phyloP scores from a whole-genome alignment of 1,284 basidiomycete species.

The Cryptococcus sp. region DNA sequence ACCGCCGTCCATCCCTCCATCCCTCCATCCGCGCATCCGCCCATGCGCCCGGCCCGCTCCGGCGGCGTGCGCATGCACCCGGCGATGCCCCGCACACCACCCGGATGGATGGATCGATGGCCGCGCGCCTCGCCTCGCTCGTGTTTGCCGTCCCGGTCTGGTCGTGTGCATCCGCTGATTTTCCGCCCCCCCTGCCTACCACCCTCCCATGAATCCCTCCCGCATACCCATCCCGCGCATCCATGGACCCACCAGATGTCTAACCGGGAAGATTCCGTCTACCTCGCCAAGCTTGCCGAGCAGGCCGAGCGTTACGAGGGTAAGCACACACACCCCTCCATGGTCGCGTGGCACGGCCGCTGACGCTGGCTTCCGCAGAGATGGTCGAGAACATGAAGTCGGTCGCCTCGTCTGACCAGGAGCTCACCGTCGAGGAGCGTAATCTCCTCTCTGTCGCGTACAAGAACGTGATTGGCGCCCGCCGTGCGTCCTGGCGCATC shows the following conservation, averaged over 20 bases:
- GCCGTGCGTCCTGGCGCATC: constrained; percentile 98
- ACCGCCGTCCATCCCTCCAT: not conserved
- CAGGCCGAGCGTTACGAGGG: constrained; percentile 99
- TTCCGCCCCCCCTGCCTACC: not conserved
- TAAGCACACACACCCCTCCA: constrained; percentile 49
- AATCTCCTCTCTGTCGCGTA: constrained; percentile 98
- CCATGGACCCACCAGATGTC: constrained; percentile 61
- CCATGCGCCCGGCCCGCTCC: too few species aligned
- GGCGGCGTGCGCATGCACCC: too few species aligned
- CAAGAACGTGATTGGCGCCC: constrained; percentile 99
- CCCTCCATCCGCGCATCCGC: too few species aligned
- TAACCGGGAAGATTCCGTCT: constrained; percentile 93
- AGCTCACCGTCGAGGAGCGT: constrained; percentile 98
- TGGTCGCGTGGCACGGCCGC: constrained; percentile 9
- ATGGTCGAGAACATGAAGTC: constrained; percentile 99
- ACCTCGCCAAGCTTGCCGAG: constrained; percentile 99
- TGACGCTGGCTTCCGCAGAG: constrained; percentile 56
- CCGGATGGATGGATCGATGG: too few species aligned
- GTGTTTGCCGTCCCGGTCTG: not conserved
- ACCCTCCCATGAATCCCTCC: too few species aligned
- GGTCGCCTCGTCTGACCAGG: constrained; percentile 93
- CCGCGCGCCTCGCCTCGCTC: too few species aligned
- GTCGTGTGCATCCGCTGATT: not conserved
- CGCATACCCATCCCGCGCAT: not conserved
- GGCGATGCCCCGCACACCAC: too few species aligned